Percentiles rank a stretch among this genome's conserved stretches.
Conservation (phyloP, 306 rosid species). For the Psophocarpus tetragonolobus region DNA sequence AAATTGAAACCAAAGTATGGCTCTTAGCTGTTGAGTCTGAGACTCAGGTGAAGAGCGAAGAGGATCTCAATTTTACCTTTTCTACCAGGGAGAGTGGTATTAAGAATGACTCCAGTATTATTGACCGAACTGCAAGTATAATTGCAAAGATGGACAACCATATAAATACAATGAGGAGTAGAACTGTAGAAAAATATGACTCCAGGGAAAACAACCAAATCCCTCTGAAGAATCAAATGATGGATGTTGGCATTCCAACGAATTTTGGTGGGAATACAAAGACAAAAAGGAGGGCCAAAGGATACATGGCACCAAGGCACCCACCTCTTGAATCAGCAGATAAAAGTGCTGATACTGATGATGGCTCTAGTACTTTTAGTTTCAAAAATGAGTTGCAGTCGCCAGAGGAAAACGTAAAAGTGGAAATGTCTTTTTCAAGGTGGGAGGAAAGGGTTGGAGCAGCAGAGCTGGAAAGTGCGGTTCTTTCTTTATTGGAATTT, state of each 20-base stretch:
- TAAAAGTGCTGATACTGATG: slow-evolving; percentile 63
- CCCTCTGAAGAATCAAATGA: slow-evolving; percentile 60
- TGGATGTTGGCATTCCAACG: slow-evolving; percentile 59
- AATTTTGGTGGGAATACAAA: slow-evolving; percentile 66
- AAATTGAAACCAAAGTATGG: slow-evolving; percentile 97
- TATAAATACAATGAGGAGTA: slow-evolving; percentile 59
- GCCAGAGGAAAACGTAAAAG: slow-evolving; percentile 69
- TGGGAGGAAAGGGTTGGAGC: slow-evolving; percentile 98
- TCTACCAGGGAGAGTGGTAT: slow-evolving; percentile 53
- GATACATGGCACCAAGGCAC: slow-evolving; percentile 60
- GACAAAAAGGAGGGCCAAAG: slow-evolving; percentile 86
- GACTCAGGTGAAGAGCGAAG: slow-evolving; percentile 83
- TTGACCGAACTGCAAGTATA: slow-evolving; percentile 85
- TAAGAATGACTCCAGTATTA: slow-evolving; percentile 76
- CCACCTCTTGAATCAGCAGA: slow-evolving; percentile 63
- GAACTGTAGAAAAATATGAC: slow-evolving; percentile 68
- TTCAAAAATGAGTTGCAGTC: slow-evolving; percentile 57
- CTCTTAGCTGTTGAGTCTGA: slow-evolving; percentile 95
- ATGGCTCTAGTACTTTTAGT: slow-evolving; percentile 53
- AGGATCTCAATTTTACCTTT: slow-evolving; percentile 64
- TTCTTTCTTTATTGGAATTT: slow-evolving; percentile 91
- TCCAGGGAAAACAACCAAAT: slow-evolving; percentile 60
- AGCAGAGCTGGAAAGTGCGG: slow-evolving; percentile 87
- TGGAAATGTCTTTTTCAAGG: slow-evolving; percentile 79
- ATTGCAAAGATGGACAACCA: slow-evolving; percentile 93